These are phyloP conservation scores for Tausonia pullulans DNA, from an alignment of 1,284 basidiomycete genomes.

Conservation along the genomic window DNA sequence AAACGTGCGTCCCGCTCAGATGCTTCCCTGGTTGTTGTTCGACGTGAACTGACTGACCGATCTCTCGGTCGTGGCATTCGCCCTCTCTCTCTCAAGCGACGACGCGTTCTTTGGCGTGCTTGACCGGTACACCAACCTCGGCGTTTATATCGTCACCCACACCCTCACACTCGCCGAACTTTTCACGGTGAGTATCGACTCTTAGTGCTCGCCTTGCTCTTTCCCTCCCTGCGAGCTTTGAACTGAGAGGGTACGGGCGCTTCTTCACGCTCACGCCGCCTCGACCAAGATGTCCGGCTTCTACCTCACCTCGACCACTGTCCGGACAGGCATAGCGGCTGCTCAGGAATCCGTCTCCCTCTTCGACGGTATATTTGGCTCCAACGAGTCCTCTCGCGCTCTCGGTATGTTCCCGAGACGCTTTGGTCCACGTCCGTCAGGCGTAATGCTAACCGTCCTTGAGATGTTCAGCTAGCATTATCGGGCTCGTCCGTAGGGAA, in stretches of 20 bases:
- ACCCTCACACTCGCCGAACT: constrained; percentile 42
- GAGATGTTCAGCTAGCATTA: constrained; percentile 27
- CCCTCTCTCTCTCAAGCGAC: not conserved
- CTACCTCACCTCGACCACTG: constrained; percentile 34
- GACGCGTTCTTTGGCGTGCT: constrained; percentile 14
- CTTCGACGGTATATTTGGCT: constrained; percentile 42
- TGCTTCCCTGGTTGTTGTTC: too few relatives aligned
- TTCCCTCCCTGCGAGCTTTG: not conserved
- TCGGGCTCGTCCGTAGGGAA: constrained; percentile 39
- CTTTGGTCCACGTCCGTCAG: not conserved
- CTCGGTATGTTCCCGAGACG: constrained; percentile 25
- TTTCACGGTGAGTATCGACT: constrained; percentile 27
- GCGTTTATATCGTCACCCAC: constrained; percentile 42
- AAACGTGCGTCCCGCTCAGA: too few relatives aligned
- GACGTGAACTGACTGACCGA: too few relatives aligned
- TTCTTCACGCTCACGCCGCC: not conserved
- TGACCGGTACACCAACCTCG: constrained; percentile 39
- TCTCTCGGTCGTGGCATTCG: not conserved
- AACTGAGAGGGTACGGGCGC: not conserved
- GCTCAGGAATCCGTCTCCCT: constrained; percentile 41
- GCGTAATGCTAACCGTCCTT: not conserved
- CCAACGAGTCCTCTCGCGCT: constrained; percentile 41
- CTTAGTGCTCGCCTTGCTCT: not conserved
- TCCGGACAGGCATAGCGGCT: constrained; percentile 32
- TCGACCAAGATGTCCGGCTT: constrained; percentile 36